Evolutionary conservation across 2,329 filamentous ascomycete genomes (phyloP), one percentile per base, ranked within the genome.

Genomic region (Penicillium oxalicum): DNA sequence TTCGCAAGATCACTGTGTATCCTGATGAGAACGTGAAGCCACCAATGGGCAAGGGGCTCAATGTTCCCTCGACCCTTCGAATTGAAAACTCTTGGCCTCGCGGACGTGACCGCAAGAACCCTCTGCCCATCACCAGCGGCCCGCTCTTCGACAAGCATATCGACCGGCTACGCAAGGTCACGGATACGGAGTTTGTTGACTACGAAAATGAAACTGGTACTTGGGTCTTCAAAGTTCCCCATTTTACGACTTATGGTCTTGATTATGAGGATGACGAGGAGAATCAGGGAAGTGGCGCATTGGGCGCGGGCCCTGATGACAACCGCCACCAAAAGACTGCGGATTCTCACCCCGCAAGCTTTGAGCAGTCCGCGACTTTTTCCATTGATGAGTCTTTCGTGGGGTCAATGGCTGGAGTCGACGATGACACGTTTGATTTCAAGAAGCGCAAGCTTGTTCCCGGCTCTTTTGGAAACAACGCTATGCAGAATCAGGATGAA

Each of bases 241-340:
- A 98, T 69, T 98, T 94, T 68, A 97, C 91, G 1, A 95, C 90
- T 1, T 98, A 98, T 64, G 91, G 87, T 36, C 77, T 97, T 46
- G 86, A 91, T 55, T 88, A 88, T 45, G 87, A 84, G 40, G 76
- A 76, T 6, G 81, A 81, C 59, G 75, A 77, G 52, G 70, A 74
- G 70, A 64, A 67, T 73, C 62, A 73, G 73, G 70, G 71, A 49
- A 72, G 76, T 62, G 78, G 75, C 68, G 73, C 71, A 53, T 65
- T 77, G 47, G 76, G 72, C 68, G 71, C 69, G 58, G 73, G 69
- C 56, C 76, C 74, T 63, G 75, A 78, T 62, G 75, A 79, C 59
- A 80, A 68, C 50, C 69, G 56, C 61, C 71, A 60, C 68, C 70
- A 64, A 53, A 75, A 70, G 64, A 63, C 63, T 61, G 52, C 58